Percentiles rank a stretch among this genome's conserved stretches.
Evolutionary conservation across 2,329 filamentous ascomycete genomes (phyloP).

Genomic region (Parasarocladium wereldwijsianum): DNA sequence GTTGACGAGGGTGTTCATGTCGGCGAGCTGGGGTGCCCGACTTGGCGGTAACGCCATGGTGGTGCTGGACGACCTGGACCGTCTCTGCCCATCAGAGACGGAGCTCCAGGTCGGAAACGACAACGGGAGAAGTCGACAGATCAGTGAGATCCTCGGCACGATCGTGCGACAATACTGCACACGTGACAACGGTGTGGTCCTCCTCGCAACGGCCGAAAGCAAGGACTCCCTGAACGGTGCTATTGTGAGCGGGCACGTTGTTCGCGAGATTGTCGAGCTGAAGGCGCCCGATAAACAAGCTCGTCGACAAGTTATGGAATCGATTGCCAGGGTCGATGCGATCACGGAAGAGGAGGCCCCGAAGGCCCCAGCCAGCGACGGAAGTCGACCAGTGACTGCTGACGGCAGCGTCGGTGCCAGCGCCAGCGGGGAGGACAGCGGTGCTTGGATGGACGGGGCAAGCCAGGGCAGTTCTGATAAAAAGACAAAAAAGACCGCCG

Average conservation of each 20-base stretch:
- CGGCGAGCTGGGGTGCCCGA: slow-evolving; percentile 80
- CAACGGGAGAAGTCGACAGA: slow-evolving; percentile 80
- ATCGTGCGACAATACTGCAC: slow-evolving; percentile 76
- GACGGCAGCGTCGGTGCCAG: slow-evolving; percentile 33
- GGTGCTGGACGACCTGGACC: slow-evolving; percentile 84
- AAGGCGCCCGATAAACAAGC: slow-evolving; percentile 90
- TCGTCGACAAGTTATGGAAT: slow-evolving; percentile 68
- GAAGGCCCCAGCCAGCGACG: slow-evolving; percentile 16
- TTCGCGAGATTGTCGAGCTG: slow-evolving; percentile 77
- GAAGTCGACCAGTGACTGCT: slow-evolving; percentile 42
- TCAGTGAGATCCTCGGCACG: slow-evolving; percentile 76
- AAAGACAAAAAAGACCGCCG: slow-evolving; percentile 27
- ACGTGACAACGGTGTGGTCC: slow-evolving; percentile 63
- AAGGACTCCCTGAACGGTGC: slow-evolving; percentile 89
- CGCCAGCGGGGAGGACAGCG: slow-evolving; percentile 33
- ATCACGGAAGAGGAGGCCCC: slow-evolving; percentile 21
- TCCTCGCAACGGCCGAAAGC: slow-evolving; percentile 80
- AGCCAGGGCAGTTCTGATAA: slow-evolving; percentile 36
- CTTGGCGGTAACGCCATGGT: slow-evolving; percentile 73
- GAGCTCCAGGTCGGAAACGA: slow-evolving; percentile 89
- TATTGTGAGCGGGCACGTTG: slow-evolving; percentile 79
- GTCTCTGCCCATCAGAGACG: slow-evolving; percentile 82
- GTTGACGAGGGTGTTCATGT: slow-evolving; percentile 69
- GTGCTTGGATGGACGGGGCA: slow-evolving; percentile 60
- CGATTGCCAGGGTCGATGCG: slow-evolving; percentile 48